These are phyloP conservation scores for Cyclostephanos tholiformis DNA, from an alignment of 108 stramenopile genomes.

Conservation along the genomic window DNA sequence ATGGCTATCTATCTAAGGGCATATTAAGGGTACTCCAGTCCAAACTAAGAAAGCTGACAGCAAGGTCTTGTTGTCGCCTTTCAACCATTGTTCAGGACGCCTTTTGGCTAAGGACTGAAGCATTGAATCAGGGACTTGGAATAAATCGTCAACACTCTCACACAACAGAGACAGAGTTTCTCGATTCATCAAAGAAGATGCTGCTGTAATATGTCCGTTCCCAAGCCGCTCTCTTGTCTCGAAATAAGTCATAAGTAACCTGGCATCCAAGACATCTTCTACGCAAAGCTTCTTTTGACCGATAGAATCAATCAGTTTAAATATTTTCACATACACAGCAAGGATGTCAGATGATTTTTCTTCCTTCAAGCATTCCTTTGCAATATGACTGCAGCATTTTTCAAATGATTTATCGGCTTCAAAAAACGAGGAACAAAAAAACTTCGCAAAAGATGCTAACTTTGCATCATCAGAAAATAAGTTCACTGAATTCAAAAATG, in stretches of 20 bases:
- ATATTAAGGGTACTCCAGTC: constrained; percentile 10
- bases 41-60: background rate
- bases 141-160: constrained; percentile 23
- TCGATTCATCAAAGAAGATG: constrained; percentile 23
- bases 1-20: too few species aligned
- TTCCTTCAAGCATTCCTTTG: constrained; percentile 60
- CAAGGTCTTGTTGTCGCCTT: background rate
- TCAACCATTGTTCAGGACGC: constrained; percentile 1
- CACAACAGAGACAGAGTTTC: constrained; percentile 32
- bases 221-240: constrained; percentile 21
- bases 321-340: constrained; percentile 57
- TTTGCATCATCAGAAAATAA: constrained; percentile 76
- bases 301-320: constrained; percentile 36
- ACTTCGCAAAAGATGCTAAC: constrained; percentile 68
- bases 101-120: background rate
- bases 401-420: constrained; percentile 23
- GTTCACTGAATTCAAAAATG: constrained; percentile 60
- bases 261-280: constrained; percentile 48
- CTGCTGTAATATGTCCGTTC: background rate
- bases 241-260: constrained; percentile 39
- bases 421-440: constrained; percentile 59
- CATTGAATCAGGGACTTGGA: constrained; percentile 3
- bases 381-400: constrained; percentile 61
- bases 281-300: constrained; percentile 11
- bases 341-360: constrained; percentile 64